Evolutionary conservation across 257 asterid genomes (phyloP).

Genomic region (Nyctanthes arbortristis): DNA sequence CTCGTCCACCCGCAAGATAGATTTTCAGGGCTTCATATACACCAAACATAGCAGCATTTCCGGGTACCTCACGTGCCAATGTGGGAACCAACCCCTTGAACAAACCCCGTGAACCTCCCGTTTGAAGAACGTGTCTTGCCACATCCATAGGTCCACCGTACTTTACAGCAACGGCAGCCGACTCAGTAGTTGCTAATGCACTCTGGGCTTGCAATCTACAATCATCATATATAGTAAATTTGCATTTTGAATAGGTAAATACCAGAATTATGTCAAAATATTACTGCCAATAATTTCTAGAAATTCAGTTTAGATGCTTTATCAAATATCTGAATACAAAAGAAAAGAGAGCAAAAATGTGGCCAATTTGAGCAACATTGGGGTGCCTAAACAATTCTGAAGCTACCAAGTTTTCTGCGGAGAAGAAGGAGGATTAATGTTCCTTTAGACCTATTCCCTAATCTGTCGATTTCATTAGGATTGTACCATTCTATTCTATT

Average conservation of each 20-base stretch:
- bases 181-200: slow-evolving; percentile 43
- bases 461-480: no score
- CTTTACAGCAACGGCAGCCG: slow-evolving; percentile 46
- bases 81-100: slow-evolving; percentile 84
- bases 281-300: not conserved
- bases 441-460: no score
- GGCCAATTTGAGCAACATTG: not conserved
- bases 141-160: slow-evolving; percentile 85
- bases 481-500: no score
- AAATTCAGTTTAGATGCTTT: not conserved
- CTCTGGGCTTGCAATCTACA: slow-evolving; percentile 88
- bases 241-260: not conserved
- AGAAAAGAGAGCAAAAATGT: not conserved
- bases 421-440: no score
- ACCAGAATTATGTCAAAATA: not conserved
- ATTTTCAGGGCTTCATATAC: slow-evolving; percentile 75
- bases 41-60: slow-evolving; percentile 86
- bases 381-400: not conserved
- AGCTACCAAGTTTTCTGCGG: not conserved
- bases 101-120: slow-evolving; percentile 67
- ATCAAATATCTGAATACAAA: not conserved
- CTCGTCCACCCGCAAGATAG: slow-evolving; percentile 65
- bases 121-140: slow-evolving; percentile 65
- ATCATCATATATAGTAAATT: not conserved
- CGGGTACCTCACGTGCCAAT: slow-evolving; percentile 82